phyloP scores from a whole-genome alignment of 176 grass and related monocot species.

The Oryza meyeriana region DNA sequence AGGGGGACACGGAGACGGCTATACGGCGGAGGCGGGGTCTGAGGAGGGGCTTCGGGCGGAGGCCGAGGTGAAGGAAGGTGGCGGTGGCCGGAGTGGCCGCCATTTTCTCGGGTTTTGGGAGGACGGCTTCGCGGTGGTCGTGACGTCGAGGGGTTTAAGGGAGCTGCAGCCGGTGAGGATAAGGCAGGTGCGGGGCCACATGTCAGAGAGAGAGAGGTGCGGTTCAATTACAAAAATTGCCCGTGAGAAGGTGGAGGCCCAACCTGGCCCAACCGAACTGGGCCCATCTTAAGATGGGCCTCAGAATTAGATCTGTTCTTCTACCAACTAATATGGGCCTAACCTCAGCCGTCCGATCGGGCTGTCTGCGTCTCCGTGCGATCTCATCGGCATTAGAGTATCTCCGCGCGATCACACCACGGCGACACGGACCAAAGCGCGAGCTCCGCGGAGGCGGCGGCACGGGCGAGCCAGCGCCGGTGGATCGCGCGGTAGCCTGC shows the following conservation, averaged over 20 bases:
- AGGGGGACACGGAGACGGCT: conserved; percentile 43
- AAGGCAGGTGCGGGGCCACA: conserved; percentile 5
- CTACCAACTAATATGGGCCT: too few species aligned
- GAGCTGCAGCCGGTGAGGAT: conserved; percentile 11
- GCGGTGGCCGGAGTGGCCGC: conserved; percentile 36
- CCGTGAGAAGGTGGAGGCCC: too few species aligned
- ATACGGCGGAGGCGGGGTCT: conserved; percentile 18
- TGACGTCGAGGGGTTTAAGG: conserved; percentile 27
- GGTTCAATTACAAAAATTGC: too few species aligned
- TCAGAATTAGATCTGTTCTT: too few species aligned
- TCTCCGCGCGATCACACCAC: too few species aligned
- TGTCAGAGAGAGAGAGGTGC: background rate
- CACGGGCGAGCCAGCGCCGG: background rate
- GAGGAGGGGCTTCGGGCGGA: conserved; percentile 34
- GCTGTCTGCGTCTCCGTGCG: too few species aligned
- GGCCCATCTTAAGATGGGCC: too few species aligned
- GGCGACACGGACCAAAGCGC: background rate
- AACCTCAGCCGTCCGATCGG: too few species aligned
- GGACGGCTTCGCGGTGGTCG: conserved; percentile 18
- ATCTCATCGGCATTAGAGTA: too few species aligned
- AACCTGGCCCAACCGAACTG: too few species aligned
- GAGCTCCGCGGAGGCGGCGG: too few species aligned
- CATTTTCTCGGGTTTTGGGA: conserved; percentile 39
- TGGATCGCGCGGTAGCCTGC: background rate
- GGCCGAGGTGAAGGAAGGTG: conserved; percentile 41